Evolutionary conservation across 2,329 filamentous ascomycete species (phyloP).

Genomic region (Sporothrix curviconia): DNA sequence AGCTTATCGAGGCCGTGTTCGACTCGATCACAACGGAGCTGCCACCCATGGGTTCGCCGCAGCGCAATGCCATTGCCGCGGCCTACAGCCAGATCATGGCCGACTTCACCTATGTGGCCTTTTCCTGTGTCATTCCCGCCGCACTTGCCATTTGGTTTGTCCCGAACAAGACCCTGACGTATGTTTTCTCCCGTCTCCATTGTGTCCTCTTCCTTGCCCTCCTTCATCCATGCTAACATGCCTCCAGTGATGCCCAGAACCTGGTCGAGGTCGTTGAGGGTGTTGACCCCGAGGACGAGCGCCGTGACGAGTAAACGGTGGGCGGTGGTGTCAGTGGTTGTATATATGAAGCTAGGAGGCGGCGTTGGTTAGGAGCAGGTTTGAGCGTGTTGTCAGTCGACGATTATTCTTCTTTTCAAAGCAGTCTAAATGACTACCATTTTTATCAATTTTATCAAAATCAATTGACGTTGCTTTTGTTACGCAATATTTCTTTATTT

Average conservation of each 20-base stretch:
- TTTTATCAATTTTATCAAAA: too few species aligned
- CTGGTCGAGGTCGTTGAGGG: background rate
- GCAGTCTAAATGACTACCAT: too few species aligned
- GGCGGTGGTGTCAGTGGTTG: too few species aligned
- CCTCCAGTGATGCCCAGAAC: background rate
- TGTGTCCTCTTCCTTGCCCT: too few species aligned
- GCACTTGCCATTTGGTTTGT: slow-evolving; percentile 21
- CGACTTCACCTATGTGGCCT: slow-evolving; percentile 24
- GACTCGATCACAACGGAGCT: slow-evolving; percentile 39
- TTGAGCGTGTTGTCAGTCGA: too few species aligned
- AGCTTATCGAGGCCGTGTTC: slow-evolving; percentile 33
- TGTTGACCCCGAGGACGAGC: background rate
- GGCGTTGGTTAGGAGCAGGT: too few species aligned
- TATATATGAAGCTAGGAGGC: too few species aligned
- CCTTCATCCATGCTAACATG: background rate
- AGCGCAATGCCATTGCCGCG: slow-evolving; percentile 32
- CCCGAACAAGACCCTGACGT: slow-evolving; percentile 19
- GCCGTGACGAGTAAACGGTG: background rate
- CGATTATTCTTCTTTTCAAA: too few species aligned
- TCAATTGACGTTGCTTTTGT: too few species aligned
- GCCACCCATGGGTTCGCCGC: slow-evolving; percentile 34
- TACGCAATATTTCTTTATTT: too few species aligned
- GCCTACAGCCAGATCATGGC: slow-evolving; percentile 23
- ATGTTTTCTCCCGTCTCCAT: too few species aligned
- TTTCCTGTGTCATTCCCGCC: slow-evolving; percentile 21